These are phyloP conservation scores for Rhizomucor pusillus DNA, from an alignment of 371 early-diverging fungal species.

Conservation along the genomic window DNA sequence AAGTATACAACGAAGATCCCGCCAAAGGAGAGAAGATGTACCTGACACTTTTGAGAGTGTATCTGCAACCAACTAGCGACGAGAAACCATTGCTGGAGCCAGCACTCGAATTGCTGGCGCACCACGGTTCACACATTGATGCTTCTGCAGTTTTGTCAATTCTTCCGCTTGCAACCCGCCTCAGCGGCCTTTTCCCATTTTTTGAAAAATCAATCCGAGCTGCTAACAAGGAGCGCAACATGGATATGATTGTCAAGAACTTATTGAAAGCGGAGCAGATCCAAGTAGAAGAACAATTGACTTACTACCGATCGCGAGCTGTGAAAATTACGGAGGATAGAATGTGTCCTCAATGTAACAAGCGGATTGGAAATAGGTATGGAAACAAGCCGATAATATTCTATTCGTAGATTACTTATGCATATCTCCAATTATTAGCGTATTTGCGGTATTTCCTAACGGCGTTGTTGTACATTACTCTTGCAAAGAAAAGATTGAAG, in stretches of 20 bases:
- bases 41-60: slow-evolving; percentile 61
- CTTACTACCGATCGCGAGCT: slow-evolving; percentile 59
- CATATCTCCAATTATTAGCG: slow-evolving; percentile 30
- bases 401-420: not conserved
- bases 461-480: slow-evolving; percentile 77
- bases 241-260: slow-evolving; percentile 69
- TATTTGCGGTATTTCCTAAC: slow-evolving; percentile 76
- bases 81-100: slow-evolving; percentile 59
- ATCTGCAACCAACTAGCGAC: slow-evolving; percentile 53
- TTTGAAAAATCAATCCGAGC: slow-evolving; percentile 71
- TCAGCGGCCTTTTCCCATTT: slow-evolving; percentile 61
- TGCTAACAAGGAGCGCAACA: slow-evolving; percentile 60
- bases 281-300: slow-evolving; percentile 73
- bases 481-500: slow-evolving; percentile 67
- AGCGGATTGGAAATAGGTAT: slow-evolving; percentile 77
- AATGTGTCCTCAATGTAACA: slow-evolving; percentile 80
- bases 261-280: slow-evolving; percentile 66
- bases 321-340: slow-evolving; percentile 76
- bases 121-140: slow-evolving; percentile 73
- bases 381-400: not conserved
- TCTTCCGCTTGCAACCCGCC: slow-evolving; percentile 52
- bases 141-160: slow-evolving; percentile 52
- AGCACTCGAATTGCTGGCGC: slow-evolving; percentile 60
- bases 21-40: slow-evolving; percentile 62
- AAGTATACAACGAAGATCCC: slow-evolving; percentile 56